Conservation (phyloP, 768 basidiomycete genomes). For the Russula foetens region DNA sequence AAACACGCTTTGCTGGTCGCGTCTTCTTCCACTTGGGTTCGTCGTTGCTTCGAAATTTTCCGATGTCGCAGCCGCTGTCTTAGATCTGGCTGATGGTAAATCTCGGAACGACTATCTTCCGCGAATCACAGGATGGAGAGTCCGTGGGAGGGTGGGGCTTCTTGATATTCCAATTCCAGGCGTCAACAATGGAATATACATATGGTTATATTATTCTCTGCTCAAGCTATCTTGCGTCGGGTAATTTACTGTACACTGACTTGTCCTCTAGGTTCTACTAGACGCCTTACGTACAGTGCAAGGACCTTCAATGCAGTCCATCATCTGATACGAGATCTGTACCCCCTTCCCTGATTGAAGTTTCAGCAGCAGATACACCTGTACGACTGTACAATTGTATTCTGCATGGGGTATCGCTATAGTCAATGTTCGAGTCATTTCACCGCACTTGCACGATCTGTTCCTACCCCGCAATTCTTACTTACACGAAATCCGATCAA, state of each 20-base stretch:
- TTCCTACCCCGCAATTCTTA: not conserved
- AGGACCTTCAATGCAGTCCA: not conserved
- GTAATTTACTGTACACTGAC: too few relatives aligned
- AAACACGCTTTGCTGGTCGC: not conserved
- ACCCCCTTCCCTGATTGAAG: not conserved
- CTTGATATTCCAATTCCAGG: too few relatives aligned
- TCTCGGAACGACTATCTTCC: not conserved
- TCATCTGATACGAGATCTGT: not conserved
- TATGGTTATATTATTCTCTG: too few relatives aligned
- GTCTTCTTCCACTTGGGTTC: not conserved
- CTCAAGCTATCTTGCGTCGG: too few relatives aligned
- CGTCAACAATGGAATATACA: too few relatives aligned
- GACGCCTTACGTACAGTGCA: too few relatives aligned
- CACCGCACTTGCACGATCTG: not conserved
- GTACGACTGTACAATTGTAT: too few relatives aligned
- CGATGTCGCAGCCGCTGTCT: not conserved
- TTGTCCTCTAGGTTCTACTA: too few relatives aligned
- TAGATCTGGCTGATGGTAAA: constrained; percentile 1
- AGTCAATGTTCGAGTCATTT: too few relatives aligned
- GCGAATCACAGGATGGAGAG: not conserved
- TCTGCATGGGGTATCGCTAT: not conserved
- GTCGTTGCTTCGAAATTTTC: not conserved
- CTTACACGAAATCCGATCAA: not conserved
- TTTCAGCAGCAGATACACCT: constrained; percentile 3
- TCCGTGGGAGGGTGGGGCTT: not conserved